Evolutionary conservation across 2,329 filamentous ascomycete species (phyloP), one percentile per base, ranked within the genome.

Genomic region (Diplodia sapinea): DNA sequence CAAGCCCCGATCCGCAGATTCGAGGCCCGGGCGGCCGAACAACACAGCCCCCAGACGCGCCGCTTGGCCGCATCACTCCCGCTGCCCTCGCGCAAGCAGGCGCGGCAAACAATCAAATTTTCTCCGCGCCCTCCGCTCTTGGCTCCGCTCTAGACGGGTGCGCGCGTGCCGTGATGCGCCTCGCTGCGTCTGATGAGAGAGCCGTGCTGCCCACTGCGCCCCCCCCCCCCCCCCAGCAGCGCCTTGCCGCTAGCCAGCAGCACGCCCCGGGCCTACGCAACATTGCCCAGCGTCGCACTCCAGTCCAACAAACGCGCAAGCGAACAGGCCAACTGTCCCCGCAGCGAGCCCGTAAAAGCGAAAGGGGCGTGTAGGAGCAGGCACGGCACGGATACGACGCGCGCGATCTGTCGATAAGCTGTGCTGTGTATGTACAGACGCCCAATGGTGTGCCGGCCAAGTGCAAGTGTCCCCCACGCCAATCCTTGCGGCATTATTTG

Each of bases 91-190:
- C 55, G 6, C 11, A 7, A 36, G 23, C 40, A 59, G 55, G 40
- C 56, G 43, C 56, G 56, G 56, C 56, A 40, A 9, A 31, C 33
- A 17, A 38, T 59, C 5, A 47, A 31, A 59, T 47, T 59, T 59
- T 29, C 56, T 59, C 56, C 56, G 56, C 56, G 56, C 56, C 54
- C 38, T 59, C 56, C 56, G 56, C 56, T 59, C 56, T 59, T 59
- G 56, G 56, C 56, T 40, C 29, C 29, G 52, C 52, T 20, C 52
- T 56, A 31, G 23, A 56, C 31, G 56, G 40, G 40, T 47, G 56
- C n/a, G 56, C 56, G 20, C 23, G 50, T 31, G 50, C 50, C 15
- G 23, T 23, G 20, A 36, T 11, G 29, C 7, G 55, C 55, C 55
- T 59, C 36, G 55, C 23, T 40, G 40, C 29, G 23, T 26, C 20